These are phyloP conservation scores for Osmanthus fragrans DNA, from an alignment of 257 asterid species.

Conservation along the genomic window DNA sequence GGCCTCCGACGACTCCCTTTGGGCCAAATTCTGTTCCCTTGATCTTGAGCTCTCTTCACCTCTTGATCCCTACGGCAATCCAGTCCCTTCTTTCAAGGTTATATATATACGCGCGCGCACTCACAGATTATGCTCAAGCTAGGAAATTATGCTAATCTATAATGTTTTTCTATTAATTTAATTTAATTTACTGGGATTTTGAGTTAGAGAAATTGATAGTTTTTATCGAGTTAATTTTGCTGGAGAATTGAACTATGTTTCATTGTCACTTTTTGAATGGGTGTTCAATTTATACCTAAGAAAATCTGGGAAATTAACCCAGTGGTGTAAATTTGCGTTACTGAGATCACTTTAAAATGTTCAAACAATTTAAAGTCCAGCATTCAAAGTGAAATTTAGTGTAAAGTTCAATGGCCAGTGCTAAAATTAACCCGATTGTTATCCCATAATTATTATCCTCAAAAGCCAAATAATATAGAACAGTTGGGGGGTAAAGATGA, in stretches of 20 bases:
- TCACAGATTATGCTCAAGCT: background rate
- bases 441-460: background rate
- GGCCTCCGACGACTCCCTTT: conserved; percentile 77
- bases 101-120: no score
- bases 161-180: background rate
- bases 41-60: conserved; percentile 76
- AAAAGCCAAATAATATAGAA: background rate
- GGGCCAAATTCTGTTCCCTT: conserved; percentile 65
- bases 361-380: no score
- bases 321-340: no score
- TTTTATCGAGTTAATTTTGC: background rate
- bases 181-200: background rate
- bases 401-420: background rate
- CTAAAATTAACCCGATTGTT: background rate
- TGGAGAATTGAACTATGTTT: background rate
- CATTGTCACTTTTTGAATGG: no score
- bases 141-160: background rate
- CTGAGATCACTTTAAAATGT: no score
- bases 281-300: no score
- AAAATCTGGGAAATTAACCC: no score
- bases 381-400: background rate
- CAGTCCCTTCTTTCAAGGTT: conserved; percentile 68
- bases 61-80: conserved; percentile 57
- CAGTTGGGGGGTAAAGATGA: background rate
- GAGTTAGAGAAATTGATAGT: background rate